Conservation (phyloP, 345 rosid species). For the Eucalyptus caleyi region DNA sequence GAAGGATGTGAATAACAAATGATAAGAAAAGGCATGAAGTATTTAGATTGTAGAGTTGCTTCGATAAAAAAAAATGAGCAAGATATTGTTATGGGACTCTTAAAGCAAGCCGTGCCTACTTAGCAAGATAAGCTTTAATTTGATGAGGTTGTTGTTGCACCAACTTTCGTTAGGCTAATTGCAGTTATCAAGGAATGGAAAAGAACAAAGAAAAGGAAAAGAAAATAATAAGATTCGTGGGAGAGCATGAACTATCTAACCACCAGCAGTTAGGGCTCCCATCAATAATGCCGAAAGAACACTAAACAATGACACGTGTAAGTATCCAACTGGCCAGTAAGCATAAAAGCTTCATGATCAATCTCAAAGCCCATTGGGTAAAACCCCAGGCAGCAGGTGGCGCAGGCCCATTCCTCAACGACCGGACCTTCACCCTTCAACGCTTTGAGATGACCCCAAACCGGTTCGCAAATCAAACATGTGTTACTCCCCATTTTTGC, state of each 20-base stretch:
- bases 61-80: neutral
- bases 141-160: neutral
- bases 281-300: neutral
- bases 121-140: neutral
- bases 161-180: neutral
- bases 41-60: rapidly evolving
- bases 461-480: neutral
- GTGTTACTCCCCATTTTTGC: neutral
- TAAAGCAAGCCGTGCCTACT: neutral
- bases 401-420: neutral
- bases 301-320: neutral
- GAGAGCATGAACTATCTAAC: neutral
- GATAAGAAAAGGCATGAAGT: rapidly evolving
- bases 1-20: neutral
- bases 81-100: no score
- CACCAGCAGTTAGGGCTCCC: neutral
- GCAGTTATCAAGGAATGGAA: neutral
- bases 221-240: neutral
- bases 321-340: neutral
- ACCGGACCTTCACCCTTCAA: neutral
- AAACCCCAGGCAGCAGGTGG: neutral
- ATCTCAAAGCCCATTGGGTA: neutral
- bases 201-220: neutral
- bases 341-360: neutral
- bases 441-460: neutral